Evolutionary conservation across 768 basidiomycete genomes (phyloP).

Genomic region (Leucocoprinus sp.): DNA sequence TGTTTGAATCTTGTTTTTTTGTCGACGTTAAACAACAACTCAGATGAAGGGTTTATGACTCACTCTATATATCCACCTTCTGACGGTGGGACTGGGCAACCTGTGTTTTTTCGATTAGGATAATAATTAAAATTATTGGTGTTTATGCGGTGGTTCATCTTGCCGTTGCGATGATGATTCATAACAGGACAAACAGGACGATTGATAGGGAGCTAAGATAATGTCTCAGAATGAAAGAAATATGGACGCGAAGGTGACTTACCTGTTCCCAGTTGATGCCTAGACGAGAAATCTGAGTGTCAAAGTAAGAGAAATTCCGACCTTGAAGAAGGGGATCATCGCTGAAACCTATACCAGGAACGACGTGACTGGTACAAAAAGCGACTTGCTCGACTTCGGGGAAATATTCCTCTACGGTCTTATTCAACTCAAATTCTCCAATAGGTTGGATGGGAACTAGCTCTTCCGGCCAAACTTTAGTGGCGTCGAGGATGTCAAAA

Average conservation of each 20-base stretch:
- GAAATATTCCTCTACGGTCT: conserved; percentile 69
- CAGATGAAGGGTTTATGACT: conserved; percentile 13
- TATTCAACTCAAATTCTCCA: conserved; percentile 64
- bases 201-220: conserved; percentile 67
- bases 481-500: conserved; percentile 82
- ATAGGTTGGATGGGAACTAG: conserved; percentile 69
- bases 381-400: conserved; percentile 85
- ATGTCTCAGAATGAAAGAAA: not conserved
- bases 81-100: conserved; percentile 36
- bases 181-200: conserved; percentile 68
- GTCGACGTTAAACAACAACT: not conserved
- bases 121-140: conserved; percentile 66
- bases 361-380: conserved; percentile 71
- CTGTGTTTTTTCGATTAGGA: conserved; percentile 62
- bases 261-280: conserved; percentile 76
- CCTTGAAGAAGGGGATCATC: conserved; percentile 79
- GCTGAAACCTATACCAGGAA: conserved; percentile 63
- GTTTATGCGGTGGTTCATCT: conserved; percentile 46
- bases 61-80: conserved; percentile 56
- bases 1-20: conserved; percentile 32
- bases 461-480: conserved; percentile 83
- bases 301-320: conserved; percentile 81
- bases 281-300: conserved; percentile 75
- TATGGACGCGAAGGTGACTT: conserved; percentile 12
- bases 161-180: conserved; percentile 61